Evolutionary conservation across 768 basidiomycete species (phyloP).

Genomic region (Boletus fagicola): DNA sequence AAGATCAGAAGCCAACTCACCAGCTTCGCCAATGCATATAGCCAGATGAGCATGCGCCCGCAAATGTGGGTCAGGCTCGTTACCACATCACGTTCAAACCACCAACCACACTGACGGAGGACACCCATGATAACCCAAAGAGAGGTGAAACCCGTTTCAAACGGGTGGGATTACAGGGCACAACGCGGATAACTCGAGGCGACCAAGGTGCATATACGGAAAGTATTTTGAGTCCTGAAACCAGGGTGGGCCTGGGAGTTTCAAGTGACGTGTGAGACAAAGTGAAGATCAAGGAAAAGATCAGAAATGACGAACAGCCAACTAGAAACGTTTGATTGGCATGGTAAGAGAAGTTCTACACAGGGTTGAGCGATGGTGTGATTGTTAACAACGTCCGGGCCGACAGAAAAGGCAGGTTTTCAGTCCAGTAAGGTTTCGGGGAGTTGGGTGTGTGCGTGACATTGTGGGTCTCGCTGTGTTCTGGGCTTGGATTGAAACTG

Average conservation of each 20-base stretch:
- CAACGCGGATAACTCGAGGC: constrained; percentile 28
- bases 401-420: neutral
- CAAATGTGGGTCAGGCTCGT: neutral
- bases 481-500: neutral
- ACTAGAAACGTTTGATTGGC: constrained; percentile 25
- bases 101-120: neutral
- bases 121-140: constrained; percentile 6
- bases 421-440: neutral
- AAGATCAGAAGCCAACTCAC: neutral
- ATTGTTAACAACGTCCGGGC: neutral
- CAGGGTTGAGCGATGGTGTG: neutral
- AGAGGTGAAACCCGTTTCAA: constrained; percentile 9
- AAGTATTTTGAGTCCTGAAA: neutral
- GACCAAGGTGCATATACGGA: neutral
- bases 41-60: neutral
- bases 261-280: constrained; percentile 2
- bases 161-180: neutral
- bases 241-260: constrained; percentile 4
- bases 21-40: neutral
- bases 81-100: neutral
- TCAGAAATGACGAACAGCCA: constrained; percentile 19
- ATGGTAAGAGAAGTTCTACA: constrained; percentile 6
- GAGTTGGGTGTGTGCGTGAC: neutral
- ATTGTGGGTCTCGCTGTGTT: neutral
- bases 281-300: constrained; percentile 7